A percentile compares a stretch with the other conserved stretches of the same genome.
These are phyloP conservation scores for Globisporangium recalcitrans DNA, from an alignment of 352 stramenopile species.

Conservation along the genomic window DNA sequence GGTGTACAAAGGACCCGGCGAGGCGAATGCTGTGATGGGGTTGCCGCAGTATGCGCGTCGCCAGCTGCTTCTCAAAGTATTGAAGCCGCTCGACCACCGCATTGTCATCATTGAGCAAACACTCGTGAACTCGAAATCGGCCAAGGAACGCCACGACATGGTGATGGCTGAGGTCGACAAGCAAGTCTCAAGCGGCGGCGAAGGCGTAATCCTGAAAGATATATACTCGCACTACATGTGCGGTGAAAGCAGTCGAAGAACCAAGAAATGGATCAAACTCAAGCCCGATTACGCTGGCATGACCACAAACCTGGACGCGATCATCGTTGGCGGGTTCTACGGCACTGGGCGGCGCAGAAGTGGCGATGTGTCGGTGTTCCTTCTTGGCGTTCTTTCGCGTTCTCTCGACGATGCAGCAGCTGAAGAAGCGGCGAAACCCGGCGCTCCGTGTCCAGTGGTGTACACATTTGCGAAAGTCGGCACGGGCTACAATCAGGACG, in stretches of 20 bases:
- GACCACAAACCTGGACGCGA: slow-evolving; percentile 71
- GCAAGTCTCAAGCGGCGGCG: slow-evolving; percentile 65
- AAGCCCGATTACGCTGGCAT: slow-evolving; percentile 86
- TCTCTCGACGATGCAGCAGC: slow-evolving; percentile 51
- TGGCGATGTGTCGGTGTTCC: slow-evolving; percentile 78
- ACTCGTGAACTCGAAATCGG: slow-evolving; percentile 62
- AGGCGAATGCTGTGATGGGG: slow-evolving; percentile 66
- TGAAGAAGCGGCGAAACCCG: slow-evolving; percentile 41
- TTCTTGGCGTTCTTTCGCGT: slow-evolving; percentile 60
- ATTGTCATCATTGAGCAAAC: slow-evolving; percentile 80
- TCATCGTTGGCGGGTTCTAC: slow-evolving; percentile 83
- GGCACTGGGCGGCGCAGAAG: slow-evolving; percentile 66
- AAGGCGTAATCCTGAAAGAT: slow-evolving; percentile 84
- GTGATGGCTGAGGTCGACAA: slow-evolving; percentile 81
- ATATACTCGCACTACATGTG: slow-evolving; percentile 87
- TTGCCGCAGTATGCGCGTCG: slow-evolving; percentile 58
- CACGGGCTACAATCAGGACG: slow-evolving; percentile 79
- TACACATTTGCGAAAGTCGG: slow-evolving; percentile 83
- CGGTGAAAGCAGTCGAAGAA: slow-evolving; percentile 68
- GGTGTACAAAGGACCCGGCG: slow-evolving; percentile 54
- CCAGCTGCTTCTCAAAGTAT: slow-evolving; percentile 51
- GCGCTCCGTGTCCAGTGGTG: slow-evolving; percentile 42
- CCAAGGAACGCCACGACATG: slow-evolving; percentile 68
- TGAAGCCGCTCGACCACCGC: slow-evolving; percentile 68
- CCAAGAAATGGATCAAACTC: slow-evolving; percentile 84